Percentiles rank a stretch among this genome's conserved stretches.
Evolutionary conservation across 441 rosid genomes (phyloP).

Genomic region (Rhodomyrtus psidioides): DNA sequence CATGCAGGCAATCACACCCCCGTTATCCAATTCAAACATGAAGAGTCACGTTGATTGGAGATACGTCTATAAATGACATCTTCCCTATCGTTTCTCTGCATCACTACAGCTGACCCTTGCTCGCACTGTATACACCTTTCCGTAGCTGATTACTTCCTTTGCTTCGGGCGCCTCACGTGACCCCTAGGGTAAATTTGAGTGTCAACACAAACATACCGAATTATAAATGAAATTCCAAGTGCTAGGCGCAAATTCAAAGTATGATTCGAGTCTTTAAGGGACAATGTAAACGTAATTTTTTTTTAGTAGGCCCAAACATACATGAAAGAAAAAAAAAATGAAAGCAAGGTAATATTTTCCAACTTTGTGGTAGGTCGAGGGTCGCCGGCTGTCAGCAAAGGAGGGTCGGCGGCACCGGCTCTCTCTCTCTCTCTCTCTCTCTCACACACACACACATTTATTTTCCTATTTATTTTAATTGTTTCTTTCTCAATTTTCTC

Average conservation of each 20-base stretch:
- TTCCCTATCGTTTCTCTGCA: no score
- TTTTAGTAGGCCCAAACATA: neutral
- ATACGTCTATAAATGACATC: no score
- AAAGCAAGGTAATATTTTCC: neutral
- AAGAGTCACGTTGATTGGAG: no score
- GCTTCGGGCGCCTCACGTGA: no score
- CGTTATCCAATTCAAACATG: no score
- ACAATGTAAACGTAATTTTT: neutral
- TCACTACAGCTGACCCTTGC: no score
- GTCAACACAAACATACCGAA: neutral
- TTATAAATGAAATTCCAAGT: neutral
- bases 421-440: neutral
- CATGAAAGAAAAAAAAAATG: neutral
- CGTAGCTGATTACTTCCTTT: no score
- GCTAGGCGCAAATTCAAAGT: neutral
- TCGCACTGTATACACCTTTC: no score
- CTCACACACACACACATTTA: no score
- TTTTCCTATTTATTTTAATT: neutral
- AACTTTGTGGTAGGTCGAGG: neutral
- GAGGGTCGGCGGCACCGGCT: neutral
- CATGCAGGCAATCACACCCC: no score
- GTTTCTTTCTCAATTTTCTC: no score
- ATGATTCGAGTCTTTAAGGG: neutral
- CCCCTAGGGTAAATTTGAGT: no score
- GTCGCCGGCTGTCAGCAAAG: accelerated